These are phyloP conservation scores for Cyclotella baltica DNA, from an alignment of 108 stramenopile genomes.

Conservation along the genomic window DNA sequence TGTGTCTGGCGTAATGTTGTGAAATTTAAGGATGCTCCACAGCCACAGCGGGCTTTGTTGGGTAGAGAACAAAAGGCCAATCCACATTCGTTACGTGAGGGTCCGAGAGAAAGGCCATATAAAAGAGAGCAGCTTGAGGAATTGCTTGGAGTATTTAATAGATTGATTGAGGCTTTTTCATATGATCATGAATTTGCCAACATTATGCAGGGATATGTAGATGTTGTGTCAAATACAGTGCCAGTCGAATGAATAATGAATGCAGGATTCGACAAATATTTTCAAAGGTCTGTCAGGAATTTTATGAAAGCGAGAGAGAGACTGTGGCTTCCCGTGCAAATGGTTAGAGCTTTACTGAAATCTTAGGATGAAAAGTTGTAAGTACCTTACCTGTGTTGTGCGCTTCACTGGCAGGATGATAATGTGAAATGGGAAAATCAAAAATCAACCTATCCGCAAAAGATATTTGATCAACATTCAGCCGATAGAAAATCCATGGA, in stretches of 20 bases:
- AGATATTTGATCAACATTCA: too few species aligned
- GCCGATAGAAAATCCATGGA: too few species aligned
- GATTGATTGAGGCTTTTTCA: constrained; percentile 13
- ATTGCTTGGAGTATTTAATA: not conserved
- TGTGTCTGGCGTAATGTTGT: constrained; percentile 41
- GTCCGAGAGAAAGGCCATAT: constrained; percentile 13
- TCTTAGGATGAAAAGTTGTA: too few species aligned
- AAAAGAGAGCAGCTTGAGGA: constrained; percentile 1
- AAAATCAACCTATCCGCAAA: too few species aligned
- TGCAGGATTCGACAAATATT: too few species aligned
- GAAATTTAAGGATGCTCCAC: constrained; percentile 15
- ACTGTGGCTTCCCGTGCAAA: too few species aligned
- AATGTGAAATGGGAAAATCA: too few species aligned
- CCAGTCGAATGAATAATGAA: not conserved
- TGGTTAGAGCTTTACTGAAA: too few species aligned
- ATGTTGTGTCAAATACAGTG: constrained; percentile 4
- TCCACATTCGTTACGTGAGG: constrained; percentile 18
- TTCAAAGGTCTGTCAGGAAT: too few species aligned
- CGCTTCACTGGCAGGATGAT: too few species aligned
- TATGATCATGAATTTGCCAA: constrained; percentile 16
- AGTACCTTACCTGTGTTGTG: too few species aligned
- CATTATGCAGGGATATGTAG: constrained; percentile 16
- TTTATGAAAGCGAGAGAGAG: too few species aligned
- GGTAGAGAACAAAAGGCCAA: not conserved
- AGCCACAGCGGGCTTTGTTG: not conserved